Percentiles rank a stretch among this genome's conserved stretches.
Evolutionary conservation across 164 flowering plant species (phyloP).

Genomic region (Dillenia suffruticosa): DNA sequence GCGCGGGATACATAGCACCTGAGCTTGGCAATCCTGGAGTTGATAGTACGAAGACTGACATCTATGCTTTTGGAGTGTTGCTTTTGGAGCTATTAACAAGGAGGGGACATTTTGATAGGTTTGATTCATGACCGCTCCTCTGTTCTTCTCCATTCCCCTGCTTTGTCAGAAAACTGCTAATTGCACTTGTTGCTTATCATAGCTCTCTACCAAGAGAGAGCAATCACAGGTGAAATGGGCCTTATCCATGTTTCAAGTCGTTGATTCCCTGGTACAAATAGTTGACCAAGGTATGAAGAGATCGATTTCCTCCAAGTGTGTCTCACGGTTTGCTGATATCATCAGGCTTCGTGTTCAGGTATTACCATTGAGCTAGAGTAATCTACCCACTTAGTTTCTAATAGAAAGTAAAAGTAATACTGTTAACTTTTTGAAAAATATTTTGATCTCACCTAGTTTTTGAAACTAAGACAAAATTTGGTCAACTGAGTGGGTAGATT

Average conservation of each 20-base stretch:
- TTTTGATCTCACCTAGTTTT: no score
- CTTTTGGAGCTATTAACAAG: conserved; percentile 77
- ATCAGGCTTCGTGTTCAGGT: conserved; percentile 90
- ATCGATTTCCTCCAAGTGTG: conserved; percentile 32
- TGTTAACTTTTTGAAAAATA: no score
- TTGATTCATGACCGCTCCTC: not conserved
- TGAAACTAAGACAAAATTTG: no score
- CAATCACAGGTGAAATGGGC: conserved; percentile 76
- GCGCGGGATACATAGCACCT: conserved; percentile 68
- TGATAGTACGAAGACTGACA: conserved; percentile 55
- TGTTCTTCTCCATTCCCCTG: not conserved
- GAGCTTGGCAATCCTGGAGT: conserved; percentile 52
- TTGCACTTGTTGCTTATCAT: conserved; percentile 5
- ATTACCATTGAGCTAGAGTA: conserved; percentile 1
- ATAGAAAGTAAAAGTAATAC: no score
- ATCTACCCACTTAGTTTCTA: not conserved
- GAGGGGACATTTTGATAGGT: conserved; percentile 68
- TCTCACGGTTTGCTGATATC: conserved; percentile 63
- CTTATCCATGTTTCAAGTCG: conserved; percentile 55
- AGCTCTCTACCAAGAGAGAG: conserved; percentile 54
- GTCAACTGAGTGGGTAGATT: no score
- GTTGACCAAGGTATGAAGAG: conserved; percentile 67
- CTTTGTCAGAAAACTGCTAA: not conserved
- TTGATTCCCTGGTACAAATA: conserved; percentile 50
- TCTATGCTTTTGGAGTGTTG: conserved; percentile 77